Evolutionary conservation across 2,329 filamentous ascomycete species (phyloP).

Genomic region (Exophiala calicioides): DNA sequence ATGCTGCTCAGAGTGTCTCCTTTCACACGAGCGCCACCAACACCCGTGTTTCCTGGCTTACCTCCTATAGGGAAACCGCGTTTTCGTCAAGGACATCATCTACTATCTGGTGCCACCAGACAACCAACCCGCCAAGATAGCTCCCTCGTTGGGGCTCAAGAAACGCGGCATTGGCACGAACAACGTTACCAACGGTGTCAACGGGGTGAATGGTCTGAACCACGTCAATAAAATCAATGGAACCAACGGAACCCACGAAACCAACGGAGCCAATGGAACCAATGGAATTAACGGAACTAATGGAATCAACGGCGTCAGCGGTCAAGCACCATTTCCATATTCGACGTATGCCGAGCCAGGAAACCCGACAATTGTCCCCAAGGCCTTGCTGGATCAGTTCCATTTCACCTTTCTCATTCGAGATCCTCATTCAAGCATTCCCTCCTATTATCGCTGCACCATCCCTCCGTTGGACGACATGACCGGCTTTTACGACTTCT

Average conservation of each 20-base stretch:
- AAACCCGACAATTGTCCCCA: conserved; percentile 85
- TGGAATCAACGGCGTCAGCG: conserved; percentile 27
- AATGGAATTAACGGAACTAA: conserved; percentile 2
- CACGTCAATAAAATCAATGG: conserved; percentile 3
- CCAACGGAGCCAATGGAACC: conserved; percentile 33
- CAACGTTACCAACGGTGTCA: conserved; percentile 33
- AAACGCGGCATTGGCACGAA: conserved; percentile 62
- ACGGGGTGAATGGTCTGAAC: conserved; percentile 29
- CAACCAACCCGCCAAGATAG: conserved; percentile 66
- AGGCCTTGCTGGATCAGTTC: conserved; percentile 72
- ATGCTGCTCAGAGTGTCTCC: conserved; percentile 35
- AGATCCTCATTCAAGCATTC: conserved; percentile 86
- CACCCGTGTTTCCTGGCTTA: conserved; percentile 37
- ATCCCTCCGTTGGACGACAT: conserved; percentile 78
- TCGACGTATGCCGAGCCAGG: conserved; percentile 60
- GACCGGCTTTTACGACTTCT: conserved; percentile 85
- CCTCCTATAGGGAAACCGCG: conserved; percentile 71
- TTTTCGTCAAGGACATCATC: conserved; percentile 98
- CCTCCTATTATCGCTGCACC: conserved; percentile 92
- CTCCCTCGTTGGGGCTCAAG: conserved; percentile 68
- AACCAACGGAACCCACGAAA: conserved; percentile 12
- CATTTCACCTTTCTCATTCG: conserved; percentile 97
- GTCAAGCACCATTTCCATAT: conserved; percentile 58
- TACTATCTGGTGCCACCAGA: conserved; percentile 84
- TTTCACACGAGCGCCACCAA: conserved; percentile 25